phyloP scores from a whole-genome alignment of 108 stramenopile species.

The Pseudonitzschia delicatissima region DNA sequence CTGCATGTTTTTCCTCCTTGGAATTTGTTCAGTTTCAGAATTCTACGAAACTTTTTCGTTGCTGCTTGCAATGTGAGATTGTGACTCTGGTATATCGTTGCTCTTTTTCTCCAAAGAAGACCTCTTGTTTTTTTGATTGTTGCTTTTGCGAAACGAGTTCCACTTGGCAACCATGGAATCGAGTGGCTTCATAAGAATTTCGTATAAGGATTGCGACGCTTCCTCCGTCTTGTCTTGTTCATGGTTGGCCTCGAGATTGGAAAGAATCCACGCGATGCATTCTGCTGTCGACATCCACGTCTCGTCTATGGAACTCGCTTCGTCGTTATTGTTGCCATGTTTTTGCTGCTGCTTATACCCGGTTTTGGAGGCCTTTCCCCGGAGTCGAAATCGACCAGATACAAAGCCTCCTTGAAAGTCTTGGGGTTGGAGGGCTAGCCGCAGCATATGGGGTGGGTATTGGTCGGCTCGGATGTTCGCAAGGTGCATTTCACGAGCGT shows the following conservation, averaged over 20 bases:
- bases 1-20: too few relatives aligned
- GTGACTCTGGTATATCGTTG: too few relatives aligned
- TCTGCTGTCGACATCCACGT: constrained; percentile 65
- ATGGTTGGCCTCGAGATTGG: constrained; percentile 37
- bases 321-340: constrained; percentile 13
- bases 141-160: constrained; percentile 49
- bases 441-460: constrained; percentile 55
- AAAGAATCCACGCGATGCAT: constrained; percentile 62
- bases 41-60: too few relatives aligned
- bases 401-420: constrained; percentile 7
- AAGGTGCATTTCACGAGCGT: constrained; percentile 72
- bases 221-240: neutral
- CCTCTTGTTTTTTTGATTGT: too few relatives aligned
- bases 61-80: too few relatives aligned
- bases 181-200: constrained; percentile 55
- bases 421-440: constrained; percentile 14
- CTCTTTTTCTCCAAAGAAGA: too few relatives aligned
- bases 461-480: constrained; percentile 33
- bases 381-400: constrained; percentile 14
- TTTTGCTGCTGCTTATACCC: neutral
- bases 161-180: constrained; percentile 70
- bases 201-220: constrained; percentile 29
- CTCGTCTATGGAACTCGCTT: neutral
- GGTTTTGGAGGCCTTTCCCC: neutral
- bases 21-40: too few relatives aligned